Base-by-base conservation (phyloP, 176 grass and related monocot genomes). In the Oryza longistaminata region DNA sequence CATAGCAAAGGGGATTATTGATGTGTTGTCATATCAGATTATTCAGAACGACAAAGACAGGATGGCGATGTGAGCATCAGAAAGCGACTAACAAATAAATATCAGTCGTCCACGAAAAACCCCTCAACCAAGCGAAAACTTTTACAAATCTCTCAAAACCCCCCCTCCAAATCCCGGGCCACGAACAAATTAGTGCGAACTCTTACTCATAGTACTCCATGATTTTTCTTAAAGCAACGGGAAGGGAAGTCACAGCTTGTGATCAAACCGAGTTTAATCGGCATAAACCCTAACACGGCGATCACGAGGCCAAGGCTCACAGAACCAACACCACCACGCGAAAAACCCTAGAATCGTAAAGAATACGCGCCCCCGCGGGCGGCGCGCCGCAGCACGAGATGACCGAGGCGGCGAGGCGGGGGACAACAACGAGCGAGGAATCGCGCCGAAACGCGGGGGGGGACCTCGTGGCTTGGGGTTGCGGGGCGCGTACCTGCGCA, bases 111-210 rank as follows among this genome's bases (percentile, higher is more conserved):
- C n/a, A 29, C 35, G 35, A 37, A 37, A 37, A 37, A 5, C 4
- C 35, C 52, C 50, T 44, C 39, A 71, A 60, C 67, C 33, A 42
- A 42, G 48, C 49, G 33, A 49, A 17, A 25, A 42, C 42, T 15
- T 71, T 82, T 3, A 5, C 14, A 4, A 75, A 22, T 15, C 13
- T 49, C 17, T 39, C 15, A 42, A 67, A 17, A 0, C 11, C 21
- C 29, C 29, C 22, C 22, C 13, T 74, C 77, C 81, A 66, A 40
- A 16, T 25, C 25, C 35, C 35, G 22, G 31, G 9, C 19, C 9
- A 45, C 24, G 21, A 82, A 88, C 65, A 82, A 71, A 71, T 37
- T 44, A 24, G n/a, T 19, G 14, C 17, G 11, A 9, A 58, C 49
- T 64, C 42, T 22, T 78, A 55, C 2, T 31, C 29, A n/a, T 31